Percentiles rank a stretch among this genome's conserved stretches.
These are phyloP conservation scores for Leccinum longicurvipes DNA, from an alignment of 768 basidiomycete genomes.

Conservation along the genomic window DNA sequence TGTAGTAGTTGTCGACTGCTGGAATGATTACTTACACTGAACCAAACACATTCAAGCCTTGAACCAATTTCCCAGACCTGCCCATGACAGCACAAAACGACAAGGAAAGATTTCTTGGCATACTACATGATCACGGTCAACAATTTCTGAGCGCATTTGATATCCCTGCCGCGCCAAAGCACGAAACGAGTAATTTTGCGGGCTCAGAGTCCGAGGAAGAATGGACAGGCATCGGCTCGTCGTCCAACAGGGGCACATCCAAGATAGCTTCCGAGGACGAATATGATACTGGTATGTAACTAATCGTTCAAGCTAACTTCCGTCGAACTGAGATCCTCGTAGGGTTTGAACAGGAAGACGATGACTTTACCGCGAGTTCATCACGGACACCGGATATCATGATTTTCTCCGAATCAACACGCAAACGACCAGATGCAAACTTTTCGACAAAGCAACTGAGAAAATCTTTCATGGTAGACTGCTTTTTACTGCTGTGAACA, in stretches of 20 bases:
- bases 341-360: slow-evolving; percentile 46
- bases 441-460: slow-evolving; percentile 40
- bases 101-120: slow-evolving; percentile 33
- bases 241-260: neutral
- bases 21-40: neutral
- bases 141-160: slow-evolving; percentile 44
- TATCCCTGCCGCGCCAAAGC: slow-evolving; percentile 17
- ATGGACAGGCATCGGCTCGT: slow-evolving; percentile 39
- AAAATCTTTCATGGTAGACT: slow-evolving; percentile 73
- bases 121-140: slow-evolving; percentile 46
- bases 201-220: slow-evolving; percentile 34
- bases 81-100: slow-evolving; percentile 20
- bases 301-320: neutral
- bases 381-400: slow-evolving; percentile 45
- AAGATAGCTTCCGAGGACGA: slow-evolving; percentile 14
- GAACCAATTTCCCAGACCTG: neutral
- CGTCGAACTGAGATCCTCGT: neutral
- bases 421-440: slow-evolving; percentile 15
- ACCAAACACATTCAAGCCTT: slow-evolving; percentile 13
- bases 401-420: slow-evolving; percentile 48
- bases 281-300: slow-evolving; percentile 18
- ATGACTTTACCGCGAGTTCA: slow-evolving; percentile 39
- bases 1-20: neutral
- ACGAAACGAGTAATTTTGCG: slow-evolving; percentile 11
- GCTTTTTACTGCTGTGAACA: neutral